Percentiles rank a stretch among this genome's conserved stretches.
Evolutionary conservation across 305 asterid species (phyloP).

Genomic region (Rubia peregrina): DNA sequence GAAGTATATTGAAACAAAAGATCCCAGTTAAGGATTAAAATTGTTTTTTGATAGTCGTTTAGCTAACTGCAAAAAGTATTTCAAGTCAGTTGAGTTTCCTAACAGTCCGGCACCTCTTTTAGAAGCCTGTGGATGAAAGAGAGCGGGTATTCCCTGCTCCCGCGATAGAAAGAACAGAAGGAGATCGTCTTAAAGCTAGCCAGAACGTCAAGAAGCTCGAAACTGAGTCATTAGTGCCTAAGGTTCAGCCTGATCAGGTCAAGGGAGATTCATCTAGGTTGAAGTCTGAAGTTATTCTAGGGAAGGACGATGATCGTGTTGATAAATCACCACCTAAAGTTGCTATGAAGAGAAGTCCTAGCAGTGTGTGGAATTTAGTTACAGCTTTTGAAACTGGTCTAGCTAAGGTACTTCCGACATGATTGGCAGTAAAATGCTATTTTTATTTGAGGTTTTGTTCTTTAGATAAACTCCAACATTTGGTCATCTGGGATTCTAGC

Average conservation of each 20-base stretch:
- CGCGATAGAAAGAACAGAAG: constrained; percentile 20
- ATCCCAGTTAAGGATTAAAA: constrained; percentile 60
- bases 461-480: constrained; percentile 14
- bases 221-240: constrained; percentile 19
- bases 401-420: constrained; percentile 48
- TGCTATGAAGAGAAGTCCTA: constrained; percentile 34
- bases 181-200: constrained; percentile 24
- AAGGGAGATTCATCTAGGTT: constrained; percentile 27
- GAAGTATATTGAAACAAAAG: constrained; percentile 16
- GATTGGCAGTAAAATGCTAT: background rate
- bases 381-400: constrained; percentile 60
- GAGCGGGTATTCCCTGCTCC: constrained; percentile 37
- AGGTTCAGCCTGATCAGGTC: constrained; percentile 16
- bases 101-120: constrained; percentile 42
- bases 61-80: constrained; percentile 14
- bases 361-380: constrained; percentile 73
- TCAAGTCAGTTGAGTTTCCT: constrained; percentile 28
- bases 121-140: constrained; percentile 56
- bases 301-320: constrained; percentile 22
- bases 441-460: constrained; percentile 13
- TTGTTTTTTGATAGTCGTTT: constrained; percentile 25
- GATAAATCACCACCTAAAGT: constrained; percentile 25
- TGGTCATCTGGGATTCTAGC: constrained; percentile 26
- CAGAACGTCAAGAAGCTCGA: constrained; percentile 24
- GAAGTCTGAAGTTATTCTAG: constrained; percentile 14